These are phyloP conservation scores for Diaporthe citri DNA, from an alignment of 2,329 filamentous ascomycete genomes.

Conservation along the genomic window DNA sequence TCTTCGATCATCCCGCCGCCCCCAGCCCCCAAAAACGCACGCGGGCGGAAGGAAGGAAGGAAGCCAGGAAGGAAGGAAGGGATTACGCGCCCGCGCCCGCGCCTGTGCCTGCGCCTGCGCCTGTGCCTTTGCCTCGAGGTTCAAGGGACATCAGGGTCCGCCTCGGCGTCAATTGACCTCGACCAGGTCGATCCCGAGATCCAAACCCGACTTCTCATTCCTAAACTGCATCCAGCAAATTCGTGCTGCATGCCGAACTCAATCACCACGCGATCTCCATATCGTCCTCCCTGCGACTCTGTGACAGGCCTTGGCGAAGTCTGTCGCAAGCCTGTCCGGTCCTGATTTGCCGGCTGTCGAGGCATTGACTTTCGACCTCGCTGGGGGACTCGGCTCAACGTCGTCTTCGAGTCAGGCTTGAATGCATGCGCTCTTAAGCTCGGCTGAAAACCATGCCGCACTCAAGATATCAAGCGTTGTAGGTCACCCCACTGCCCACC, in stretches of 20 bases:
- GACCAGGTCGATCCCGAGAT: conserved; percentile 13
- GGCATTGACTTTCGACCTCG: conserved; percentile 27
- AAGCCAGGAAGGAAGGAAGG: conserved; percentile 28
- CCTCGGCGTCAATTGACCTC: conserved; percentile 24
- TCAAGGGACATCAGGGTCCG: conserved; percentile 33
- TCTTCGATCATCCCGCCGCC: conserved; percentile 39
- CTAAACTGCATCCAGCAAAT: conserved; percentile 9
- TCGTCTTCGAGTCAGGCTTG: conserved; percentile 29
- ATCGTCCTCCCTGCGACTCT: conserved; percentile 36
- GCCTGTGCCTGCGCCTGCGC: not conserved
- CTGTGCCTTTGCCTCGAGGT: conserved; percentile 14
- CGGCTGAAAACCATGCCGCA: conserved; percentile 38
- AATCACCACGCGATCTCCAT: conserved; percentile 25
- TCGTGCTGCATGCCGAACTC: conserved; percentile 38
- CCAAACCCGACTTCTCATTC: conserved; percentile 11
- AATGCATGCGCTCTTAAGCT: conserved; percentile 36
- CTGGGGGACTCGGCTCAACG: not conserved
- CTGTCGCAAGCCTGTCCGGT: conserved; percentile 25
- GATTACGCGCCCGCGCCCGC: conserved; percentile 36
- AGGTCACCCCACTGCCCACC: conserved; percentile 19
- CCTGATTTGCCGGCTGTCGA: conserved; percentile 31
- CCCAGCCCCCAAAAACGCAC: conserved; percentile 37
- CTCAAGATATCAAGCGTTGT: conserved; percentile 41
- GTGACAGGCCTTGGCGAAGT: conserved; percentile 37
- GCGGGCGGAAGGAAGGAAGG: conserved; percentile 24